Percentiles rank a stretch among this genome's conserved stretches.
phyloP scores from a whole-genome alignment of 169 alveolate species.

The Plasmodium ovale region DNA sequence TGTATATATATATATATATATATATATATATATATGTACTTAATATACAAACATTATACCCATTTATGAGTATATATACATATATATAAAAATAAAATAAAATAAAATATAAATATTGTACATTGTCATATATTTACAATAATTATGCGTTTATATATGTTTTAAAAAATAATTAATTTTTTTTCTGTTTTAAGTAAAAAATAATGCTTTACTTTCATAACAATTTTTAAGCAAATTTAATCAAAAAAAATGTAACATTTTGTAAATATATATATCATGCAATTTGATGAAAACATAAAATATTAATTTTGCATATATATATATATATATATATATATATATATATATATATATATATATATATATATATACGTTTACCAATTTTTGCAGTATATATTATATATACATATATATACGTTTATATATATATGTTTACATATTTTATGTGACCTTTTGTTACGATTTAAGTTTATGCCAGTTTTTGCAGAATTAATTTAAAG shows the following conservation, averaged over 20 bases:
- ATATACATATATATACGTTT: too few species aligned
- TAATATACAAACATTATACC: too few species aligned
- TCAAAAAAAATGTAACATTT: neutral
- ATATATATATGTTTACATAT: too few species aligned
- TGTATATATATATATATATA: slow-evolving; percentile 1
- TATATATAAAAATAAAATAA: too few species aligned
- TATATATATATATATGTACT: neutral
- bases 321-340: slow-evolving; percentile 11
- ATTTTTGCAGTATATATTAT: neutral
- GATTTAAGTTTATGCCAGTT: too few species aligned
- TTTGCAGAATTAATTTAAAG: too few species aligned
- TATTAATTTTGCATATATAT: neutral
- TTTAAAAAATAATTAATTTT: too few species aligned
- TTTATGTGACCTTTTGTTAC: too few species aligned
- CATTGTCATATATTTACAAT: too few species aligned
- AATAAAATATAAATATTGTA: too few species aligned
- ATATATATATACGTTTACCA: slow-evolving; percentile 3
- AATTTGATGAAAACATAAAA: neutral
- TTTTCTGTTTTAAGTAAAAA: neutral
- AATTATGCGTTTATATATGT: too few species aligned
- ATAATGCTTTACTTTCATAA: neutral
- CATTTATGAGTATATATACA: too few species aligned
- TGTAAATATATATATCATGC: neutral
- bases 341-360: slow-evolving; percentile 18
- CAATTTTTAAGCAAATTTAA: neutral